Base-by-base conservation (phyloP, 2,329 filamentous ascomycete species). In the Scolecobasidium constrictum region DNA sequence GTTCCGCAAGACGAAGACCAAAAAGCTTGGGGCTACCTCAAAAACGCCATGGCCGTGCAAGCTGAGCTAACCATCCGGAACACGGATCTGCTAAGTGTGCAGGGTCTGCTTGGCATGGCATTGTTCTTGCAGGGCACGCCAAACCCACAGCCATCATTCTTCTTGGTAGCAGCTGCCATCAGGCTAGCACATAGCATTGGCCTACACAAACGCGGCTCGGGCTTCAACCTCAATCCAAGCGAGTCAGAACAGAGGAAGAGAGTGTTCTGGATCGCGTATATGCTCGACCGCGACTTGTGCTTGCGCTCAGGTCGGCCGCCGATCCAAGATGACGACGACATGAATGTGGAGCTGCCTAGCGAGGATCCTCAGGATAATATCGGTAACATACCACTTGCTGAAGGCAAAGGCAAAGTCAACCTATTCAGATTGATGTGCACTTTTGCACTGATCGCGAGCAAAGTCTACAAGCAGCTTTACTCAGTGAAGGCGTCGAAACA, bases 121-220 rank as follows among this genome's bases (percentile, higher is more conserved):
- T 69, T 95, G 13, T 98, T 96, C 65, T 74, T 98, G 63, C 86
- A 95, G 59, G 92, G 92, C 48, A 96, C 92, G 1, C 90, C 92
- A 0, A 98, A 96, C 54, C 92, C 90, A 0, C 92, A 98, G 53
- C 90, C 92, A 2, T 84, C 86, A 2, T 95, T 93, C 58, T 81
- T 94, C 53, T 73, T 96, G 39, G 81, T 96, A 21, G 85, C 90
- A 4, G 85, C 88, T 11, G 92, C 92, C 3, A 90, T 96, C 50
- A 75, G 92, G 41, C 71, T 94, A 16, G 83, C 90, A 2, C 90
- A 96, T 59, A 94, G 83, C 55, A 95, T 98, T 54, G 92, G 92
- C 16, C 72, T 98, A 26, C 92, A 98, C 64, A 95, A 95, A 63
- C 80, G 84, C 42, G 90, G 88, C 4, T 86, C 85, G 5, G 86